Evolutionary conservation across 2,329 filamentous ascomycete species (phyloP), one percentile per base, ranked within the genome.

Genomic region (Ceratocystis cacaofunesta): DNA sequence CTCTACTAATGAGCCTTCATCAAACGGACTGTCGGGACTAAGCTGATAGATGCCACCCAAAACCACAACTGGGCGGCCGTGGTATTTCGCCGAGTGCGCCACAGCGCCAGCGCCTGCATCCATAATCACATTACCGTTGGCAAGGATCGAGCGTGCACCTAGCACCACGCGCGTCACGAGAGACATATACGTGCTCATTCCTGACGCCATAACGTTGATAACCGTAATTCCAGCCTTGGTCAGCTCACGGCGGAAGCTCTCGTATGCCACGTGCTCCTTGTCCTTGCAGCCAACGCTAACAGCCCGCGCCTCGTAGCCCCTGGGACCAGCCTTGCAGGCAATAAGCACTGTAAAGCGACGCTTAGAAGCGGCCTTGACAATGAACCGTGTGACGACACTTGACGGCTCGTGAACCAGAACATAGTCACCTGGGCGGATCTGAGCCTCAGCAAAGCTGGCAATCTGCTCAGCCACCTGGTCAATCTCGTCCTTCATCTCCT

Each of bases 401-500:
- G 90, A 92, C 1, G 91, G 90, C 57, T 89, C 89, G 73, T 96
- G 87, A 7, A 92, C 92, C 68, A 99, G 83, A 68, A 99, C 89
- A 70, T 92, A 88, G 75, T 99, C 92, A 72, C 92, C 91, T 0
- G 90, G 89, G 73, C 95, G 90, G 69, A 99, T 95, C 74, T 96
- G 89, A 61, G 95, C 89, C 69, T 95, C 87, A 1, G 92, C 89
- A 69, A 91, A 88, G 25, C 85, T 85, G 1, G 92, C 89, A 70
- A 99, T 95, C 75, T 96, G 91, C 72, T 95, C 90, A 73, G 96
- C 94, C 6, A 91, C 91, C 72, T 92, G 88, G 69, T 88, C 87
- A 66, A 99, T 86, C 76, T 99, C 94, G 72, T 99, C 94, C 74
- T 95, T 89, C 68, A 99, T 91, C 74, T 99, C 94, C 71, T 90